A percentile compares a stretch with the other conserved stretches of the same genome.
These are phyloP conservation scores for Baeospora myosura DNA, from an alignment of 1,284 basidiomycete genomes.

Conservation along the genomic window DNA sequence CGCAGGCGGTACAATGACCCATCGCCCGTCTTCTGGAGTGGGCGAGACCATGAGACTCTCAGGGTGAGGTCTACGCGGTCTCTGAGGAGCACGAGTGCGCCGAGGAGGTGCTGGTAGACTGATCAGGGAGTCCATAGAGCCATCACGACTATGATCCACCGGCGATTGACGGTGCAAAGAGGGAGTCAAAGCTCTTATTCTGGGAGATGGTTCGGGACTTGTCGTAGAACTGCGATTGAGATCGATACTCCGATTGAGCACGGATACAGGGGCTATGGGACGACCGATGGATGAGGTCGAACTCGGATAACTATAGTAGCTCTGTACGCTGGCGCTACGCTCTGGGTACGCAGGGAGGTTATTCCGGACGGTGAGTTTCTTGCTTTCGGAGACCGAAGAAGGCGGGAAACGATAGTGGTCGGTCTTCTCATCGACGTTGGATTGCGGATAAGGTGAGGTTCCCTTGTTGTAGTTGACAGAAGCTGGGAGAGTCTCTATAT, in stretches of 20 bases:
- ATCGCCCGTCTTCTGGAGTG: not conserved
- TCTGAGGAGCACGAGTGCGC: slow-evolving; percentile 18
- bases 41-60: not conserved
- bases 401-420: slow-evolving; percentile 9
- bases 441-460: no score
- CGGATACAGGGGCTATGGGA: slow-evolving; percentile 27
- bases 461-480: no score
- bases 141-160: slow-evolving; percentile 15
- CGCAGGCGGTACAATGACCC: no score
- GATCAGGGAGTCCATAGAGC: slow-evolving; percentile 14
- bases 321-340: slow-evolving; percentile 16
- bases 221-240: not conserved
- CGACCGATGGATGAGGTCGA: slow-evolving; percentile 22
- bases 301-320: slow-evolving; percentile 20
- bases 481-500: slow-evolving; percentile 16
- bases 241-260: slow-evolving; percentile 18
- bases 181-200: no score
- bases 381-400: slow-evolving; percentile 19
- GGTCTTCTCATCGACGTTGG: no score
- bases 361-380: not conserved
- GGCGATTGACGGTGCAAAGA: slow-evolving; percentile 15
- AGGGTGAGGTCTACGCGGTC: slow-evolving; percentile 1
- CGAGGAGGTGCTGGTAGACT: slow-evolving; percentile 24
- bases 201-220: slow-evolving; percentile 18
- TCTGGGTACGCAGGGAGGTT: slow-evolving; percentile 13